Percentiles rank a stretch among this genome's conserved stretches.
Evolutionary conservation across 768 basidiomycete species (phyloP).

Genomic region (Mycena floridula): DNA sequence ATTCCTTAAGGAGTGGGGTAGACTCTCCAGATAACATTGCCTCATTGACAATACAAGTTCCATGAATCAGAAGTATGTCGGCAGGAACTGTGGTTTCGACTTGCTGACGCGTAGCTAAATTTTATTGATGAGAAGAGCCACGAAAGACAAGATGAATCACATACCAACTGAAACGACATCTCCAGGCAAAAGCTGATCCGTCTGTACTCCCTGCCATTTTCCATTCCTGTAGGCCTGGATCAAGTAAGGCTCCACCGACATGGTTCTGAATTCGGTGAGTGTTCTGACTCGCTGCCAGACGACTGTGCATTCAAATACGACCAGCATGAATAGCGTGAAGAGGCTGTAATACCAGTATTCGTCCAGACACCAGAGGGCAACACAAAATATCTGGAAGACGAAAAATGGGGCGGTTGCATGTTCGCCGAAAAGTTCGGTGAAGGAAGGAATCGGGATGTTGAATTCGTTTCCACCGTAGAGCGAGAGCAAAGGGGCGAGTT

Average conservation of each 20-base stretch:
- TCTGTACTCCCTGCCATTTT: constrained; percentile 76
- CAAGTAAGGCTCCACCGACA: constrained; percentile 89
- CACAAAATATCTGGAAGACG: constrained; percentile 98
- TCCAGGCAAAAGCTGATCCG: constrained; percentile 85
- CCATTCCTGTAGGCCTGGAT: constrained; percentile 77
- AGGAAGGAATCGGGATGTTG: constrained; percentile 94
- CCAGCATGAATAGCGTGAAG: constrained; percentile 97
- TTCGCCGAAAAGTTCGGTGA: constrained; percentile 86
- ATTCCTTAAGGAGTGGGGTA: constrained; percentile 94
- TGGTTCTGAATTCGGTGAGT: constrained; percentile 91
- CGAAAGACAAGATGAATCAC: constrained; percentile 5
- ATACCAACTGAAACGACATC: constrained; percentile 79
- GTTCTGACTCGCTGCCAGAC: constrained; percentile 98
- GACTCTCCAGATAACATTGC: constrained; percentile 99
- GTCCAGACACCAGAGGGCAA: constrained; percentile 94
- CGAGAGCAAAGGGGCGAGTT: constrained; percentile 44
- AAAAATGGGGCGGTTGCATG: constrained; percentile 99
- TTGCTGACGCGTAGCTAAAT: constrained; percentile 39
- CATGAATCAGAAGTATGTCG: constrained; percentile 87
- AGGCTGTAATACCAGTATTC: constrained; percentile 99
- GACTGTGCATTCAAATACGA: constrained; percentile 98
- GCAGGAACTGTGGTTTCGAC: constrained; percentile 88
- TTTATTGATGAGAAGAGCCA: background rate
- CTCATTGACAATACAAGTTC: constrained; percentile 96
- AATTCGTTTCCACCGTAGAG: constrained; percentile 94